Evolutionary conservation across 768 basidiomycete species (phyloP).

Genomic region (Mycena latifolia): DNA sequence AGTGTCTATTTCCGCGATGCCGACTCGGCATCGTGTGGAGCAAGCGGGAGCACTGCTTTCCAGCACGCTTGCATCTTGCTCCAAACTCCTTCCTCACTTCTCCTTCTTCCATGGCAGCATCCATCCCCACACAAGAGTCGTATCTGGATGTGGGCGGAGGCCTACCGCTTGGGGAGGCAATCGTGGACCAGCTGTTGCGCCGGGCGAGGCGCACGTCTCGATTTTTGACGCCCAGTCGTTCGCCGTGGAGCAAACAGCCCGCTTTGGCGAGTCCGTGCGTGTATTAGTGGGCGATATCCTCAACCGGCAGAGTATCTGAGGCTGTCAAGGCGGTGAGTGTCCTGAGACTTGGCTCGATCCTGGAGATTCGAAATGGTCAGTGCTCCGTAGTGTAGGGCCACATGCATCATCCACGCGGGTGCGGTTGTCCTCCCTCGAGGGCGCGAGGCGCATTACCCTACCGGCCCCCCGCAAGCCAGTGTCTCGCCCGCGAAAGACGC

Average conservation of each 20-base stretch:
- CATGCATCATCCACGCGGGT: conserved; percentile 65
- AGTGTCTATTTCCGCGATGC: too few relatives aligned
- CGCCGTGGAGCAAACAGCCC: conserved; percentile 45
- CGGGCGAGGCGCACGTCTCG: conserved; percentile 55
- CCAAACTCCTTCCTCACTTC: too few relatives aligned
- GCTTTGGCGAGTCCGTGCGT: conserved; percentile 38
- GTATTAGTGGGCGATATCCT: conserved; percentile 64
- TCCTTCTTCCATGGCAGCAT: conserved; percentile 13
- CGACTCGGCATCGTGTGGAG: too few relatives aligned
- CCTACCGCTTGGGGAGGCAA: conserved; percentile 55
- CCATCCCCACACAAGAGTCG: too few relatives aligned
- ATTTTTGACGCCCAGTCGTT: conserved; percentile 60
- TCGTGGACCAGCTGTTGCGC: conserved; percentile 58
- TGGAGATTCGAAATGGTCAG: too few relatives aligned
- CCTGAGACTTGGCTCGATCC: too few relatives aligned
- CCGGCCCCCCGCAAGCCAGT: background rate
- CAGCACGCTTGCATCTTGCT: too few relatives aligned
- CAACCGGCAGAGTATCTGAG: conserved; percentile 43
- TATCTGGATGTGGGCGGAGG: conserved; percentile 61
- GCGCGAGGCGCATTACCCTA: conserved; percentile 44
- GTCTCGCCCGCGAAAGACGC: conserved; percentile 51
- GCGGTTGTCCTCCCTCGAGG: conserved; percentile 51
- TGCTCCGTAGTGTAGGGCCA: conserved; percentile 47
- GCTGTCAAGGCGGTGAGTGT: conserved; percentile 51
- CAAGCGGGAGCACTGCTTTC: too few relatives aligned